Percentiles rank a stretch among this genome's conserved stretches.
phyloP scores from a whole-genome alignment of 2,329 filamentous ascomycete genomes.

The Apiospora saccharicola region DNA sequence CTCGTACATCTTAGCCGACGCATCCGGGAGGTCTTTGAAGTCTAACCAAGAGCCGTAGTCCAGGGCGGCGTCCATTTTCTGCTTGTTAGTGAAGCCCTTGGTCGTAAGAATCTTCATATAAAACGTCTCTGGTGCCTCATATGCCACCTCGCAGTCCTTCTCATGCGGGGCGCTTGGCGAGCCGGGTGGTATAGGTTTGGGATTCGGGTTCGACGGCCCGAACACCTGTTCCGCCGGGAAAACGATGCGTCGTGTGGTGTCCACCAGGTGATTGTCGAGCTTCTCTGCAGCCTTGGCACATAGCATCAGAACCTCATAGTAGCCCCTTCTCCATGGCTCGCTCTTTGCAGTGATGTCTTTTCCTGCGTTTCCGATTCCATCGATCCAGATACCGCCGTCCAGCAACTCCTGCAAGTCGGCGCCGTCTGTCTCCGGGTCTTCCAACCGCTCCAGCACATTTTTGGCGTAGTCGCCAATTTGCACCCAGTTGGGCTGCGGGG shows the following conservation, averaged over 20 bases:
- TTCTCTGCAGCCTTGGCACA: slow-evolving; percentile 80
- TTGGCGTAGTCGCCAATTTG: slow-evolving; percentile 67
- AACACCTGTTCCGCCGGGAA: slow-evolving; percentile 78
- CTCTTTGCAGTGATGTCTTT: slow-evolving; percentile 78
- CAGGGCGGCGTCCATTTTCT: slow-evolving; percentile 82
- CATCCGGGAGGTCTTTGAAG: slow-evolving; percentile 72
- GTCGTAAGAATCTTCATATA: slow-evolving; percentile 86
- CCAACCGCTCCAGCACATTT: slow-evolving; percentile 69
- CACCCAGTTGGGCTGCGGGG: slow-evolving; percentile 71
- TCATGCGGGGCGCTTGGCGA: slow-evolving; percentile 71
- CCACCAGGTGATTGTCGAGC: slow-evolving; percentile 79
- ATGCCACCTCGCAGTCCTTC: slow-evolving; percentile 76
- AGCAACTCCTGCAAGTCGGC: slow-evolving; percentile 65
- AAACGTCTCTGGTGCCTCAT: slow-evolving; percentile 74
- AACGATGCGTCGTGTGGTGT: slow-evolving; percentile 69
- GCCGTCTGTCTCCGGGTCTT: slow-evolving; percentile 74
- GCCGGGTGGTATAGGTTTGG: slow-evolving; percentile 73
- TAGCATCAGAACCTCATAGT: slow-evolving; percentile 83
- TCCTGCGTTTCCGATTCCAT: slow-evolving; percentile 59
- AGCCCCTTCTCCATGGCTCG: slow-evolving; percentile 85
- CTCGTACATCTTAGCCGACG: slow-evolving; percentile 75
- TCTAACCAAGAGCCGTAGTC: slow-evolving; percentile 87
- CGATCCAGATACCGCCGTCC: slow-evolving; percentile 60
- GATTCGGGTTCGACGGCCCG: slow-evolving; percentile 84
- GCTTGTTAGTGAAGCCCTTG: slow-evolving; percentile 77